Evolutionary conservation across 805 yeast genomes (phyloP).

Genomic region (Candida nanaspora): DNA sequence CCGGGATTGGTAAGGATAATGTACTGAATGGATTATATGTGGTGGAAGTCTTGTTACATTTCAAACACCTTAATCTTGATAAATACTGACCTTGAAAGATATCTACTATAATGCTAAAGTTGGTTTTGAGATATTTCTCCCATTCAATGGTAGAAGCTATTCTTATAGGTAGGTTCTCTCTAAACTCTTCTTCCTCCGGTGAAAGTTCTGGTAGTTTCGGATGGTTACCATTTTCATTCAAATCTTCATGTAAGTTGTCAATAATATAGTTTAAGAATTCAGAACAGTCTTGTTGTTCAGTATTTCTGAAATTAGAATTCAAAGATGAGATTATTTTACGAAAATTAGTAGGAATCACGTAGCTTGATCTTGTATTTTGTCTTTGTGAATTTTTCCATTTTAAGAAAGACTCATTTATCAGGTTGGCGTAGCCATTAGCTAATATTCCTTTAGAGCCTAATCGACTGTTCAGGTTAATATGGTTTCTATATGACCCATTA

Average conservation of each 20-base stretch:
- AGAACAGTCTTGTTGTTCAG: slow-evolving; percentile 79
- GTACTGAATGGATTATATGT: slow-evolving; percentile 80
- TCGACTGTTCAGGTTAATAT: slow-evolving; percentile 64
- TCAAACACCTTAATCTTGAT: slow-evolving; percentile 67
- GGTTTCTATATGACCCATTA: slow-evolving; percentile 50
- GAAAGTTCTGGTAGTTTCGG: slow-evolving; percentile 52
- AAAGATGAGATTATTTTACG: slow-evolving; percentile 62
- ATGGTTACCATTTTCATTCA: slow-evolving; percentile 58
- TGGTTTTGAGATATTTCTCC: slow-evolving; percentile 77
- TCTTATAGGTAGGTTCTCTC: slow-evolving; percentile 71
- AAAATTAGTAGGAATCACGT: slow-evolving; percentile 55
- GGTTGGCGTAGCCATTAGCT: slow-evolving; percentile 58
- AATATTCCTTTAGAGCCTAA: slow-evolving; percentile 78
- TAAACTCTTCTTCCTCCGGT: slow-evolving; percentile 59
- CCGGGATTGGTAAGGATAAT: slow-evolving; percentile 75
- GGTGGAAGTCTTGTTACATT: slow-evolving; percentile 72
- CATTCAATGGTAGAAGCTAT: slow-evolving; percentile 85
- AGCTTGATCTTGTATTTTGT: slow-evolving; percentile 13
- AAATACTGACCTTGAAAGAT: slow-evolving; percentile 85
- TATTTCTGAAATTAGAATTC: slow-evolving; percentile 55
- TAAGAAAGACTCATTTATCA: slow-evolving; percentile 47
- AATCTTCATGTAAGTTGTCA: slow-evolving; percentile 78
- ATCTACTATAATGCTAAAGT: slow-evolving; percentile 74
- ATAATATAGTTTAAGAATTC: slow-evolving; percentile 71
- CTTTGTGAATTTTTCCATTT: slow-evolving; percentile 19